Percentiles rank a stretch among this genome's conserved stretches.
These are phyloP conservation scores for Parastagonospora nodorum DNA, from an alignment of 2,329 filamentous ascomycete genomes.

Conservation along the genomic window DNA sequence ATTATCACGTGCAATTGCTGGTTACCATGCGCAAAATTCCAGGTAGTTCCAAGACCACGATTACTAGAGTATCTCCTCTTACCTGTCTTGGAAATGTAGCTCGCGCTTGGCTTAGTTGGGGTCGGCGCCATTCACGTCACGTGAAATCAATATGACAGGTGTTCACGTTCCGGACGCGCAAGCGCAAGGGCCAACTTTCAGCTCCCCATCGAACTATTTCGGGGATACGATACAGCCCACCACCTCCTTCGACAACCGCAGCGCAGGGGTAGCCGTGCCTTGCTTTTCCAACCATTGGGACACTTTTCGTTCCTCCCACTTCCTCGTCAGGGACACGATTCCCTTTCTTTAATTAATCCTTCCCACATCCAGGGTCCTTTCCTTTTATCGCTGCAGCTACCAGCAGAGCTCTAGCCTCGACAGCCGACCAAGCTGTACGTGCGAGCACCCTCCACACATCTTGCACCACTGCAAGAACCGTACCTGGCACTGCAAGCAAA, in stretches of 20 bases:
- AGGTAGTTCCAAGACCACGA: too few relatives aligned
- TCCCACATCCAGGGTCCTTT: constrained; percentile 1
- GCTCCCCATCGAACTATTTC: constrained; percentile 1
- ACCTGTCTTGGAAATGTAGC: background rate
- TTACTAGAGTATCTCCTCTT: too few relatives aligned
- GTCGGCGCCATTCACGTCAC: constrained; percentile 1
- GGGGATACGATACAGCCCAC: background rate
- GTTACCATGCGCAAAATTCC: too few relatives aligned
- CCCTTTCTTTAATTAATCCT: constrained; percentile 14
- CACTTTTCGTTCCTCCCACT: constrained; percentile 8
- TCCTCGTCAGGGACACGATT: constrained; percentile 16
- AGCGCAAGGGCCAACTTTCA: background rate
- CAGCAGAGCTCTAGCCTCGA: background rate
- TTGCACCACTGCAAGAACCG: constrained; percentile 4
- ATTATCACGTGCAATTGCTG: too few relatives aligned
- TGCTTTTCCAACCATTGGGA: constrained; percentile 2
- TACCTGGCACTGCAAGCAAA: background rate
- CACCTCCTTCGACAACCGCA: constrained; percentile 4
- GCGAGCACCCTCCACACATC: constrained; percentile 13
- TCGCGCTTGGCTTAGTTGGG: background rate
- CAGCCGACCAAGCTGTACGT: constrained; percentile 11
- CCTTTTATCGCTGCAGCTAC: background rate
- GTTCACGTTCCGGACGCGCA: background rate
- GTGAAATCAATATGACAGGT: constrained; percentile 1
- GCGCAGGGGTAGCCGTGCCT: constrained; percentile 8